Evolutionary conservation across 352 stramenopile species (phyloP), one percentile per base, ranked within the genome.

Genomic region (Globisporangium megalacanthum): DNA sequence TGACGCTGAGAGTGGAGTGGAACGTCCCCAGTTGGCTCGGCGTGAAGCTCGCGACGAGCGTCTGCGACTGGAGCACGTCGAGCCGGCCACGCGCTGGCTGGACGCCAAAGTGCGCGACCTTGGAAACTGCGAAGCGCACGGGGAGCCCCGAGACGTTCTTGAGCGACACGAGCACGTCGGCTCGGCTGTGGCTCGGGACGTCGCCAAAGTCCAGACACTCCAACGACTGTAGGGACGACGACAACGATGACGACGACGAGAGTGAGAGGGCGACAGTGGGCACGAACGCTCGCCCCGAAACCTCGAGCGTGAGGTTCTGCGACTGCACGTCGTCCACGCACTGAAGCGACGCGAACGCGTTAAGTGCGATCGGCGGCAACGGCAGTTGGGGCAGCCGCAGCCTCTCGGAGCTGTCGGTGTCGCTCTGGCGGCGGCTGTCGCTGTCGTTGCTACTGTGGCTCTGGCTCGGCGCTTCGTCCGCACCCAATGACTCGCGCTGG

Each of bases 21-120:
- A 96, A 96, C 6, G 69, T 67, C 8, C 93, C 93, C 0, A 98
- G 68, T 35, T 97, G 89, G 2, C 72, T 80, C 6, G 93, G 93
- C 0, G 79, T 66, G 51, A 97, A 98, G 52, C 85, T 96, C 25
- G 96, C 72, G 2, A 97, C 68, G 31, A 97, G 64, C n/a, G 69
- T 96, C 59, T 96, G 84, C 0, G 80, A 94, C 66, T 97, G 85
- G 33, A 92, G 49, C 4, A 92, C 79, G n/a, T 95, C 74, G 6
- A 98, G 62, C 1, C 76, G 71, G 0, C 92, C 92, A 8, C 51
- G 60, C 10, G 49, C 58, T 9, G 93, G 93, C 31, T 72, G 79
- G 31, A 75, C 58, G 4, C 75, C 61, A 51, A 97, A 98, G 19
- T 97, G 83, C 1, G 92, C 81, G 11, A 86, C 56, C 37, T 78